phyloP scores from a whole-genome alignment of 2,329 filamentous ascomycete genomes.

The Sarocladium oryzae region DNA sequence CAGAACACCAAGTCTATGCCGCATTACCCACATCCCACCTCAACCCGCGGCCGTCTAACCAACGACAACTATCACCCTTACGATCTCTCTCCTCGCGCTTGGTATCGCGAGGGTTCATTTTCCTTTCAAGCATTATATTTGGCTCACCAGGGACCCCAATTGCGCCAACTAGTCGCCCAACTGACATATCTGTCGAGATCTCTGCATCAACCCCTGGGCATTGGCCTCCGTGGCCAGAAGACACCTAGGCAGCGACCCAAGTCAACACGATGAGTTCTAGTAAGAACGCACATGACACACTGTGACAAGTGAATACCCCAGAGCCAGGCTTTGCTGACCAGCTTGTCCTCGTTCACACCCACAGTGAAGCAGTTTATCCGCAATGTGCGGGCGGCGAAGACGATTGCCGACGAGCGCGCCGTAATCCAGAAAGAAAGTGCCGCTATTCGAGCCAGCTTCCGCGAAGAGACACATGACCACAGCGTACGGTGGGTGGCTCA shows the following conservation, averaged over 20 bases:
- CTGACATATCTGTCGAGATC: background rate
- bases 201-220: background rate
- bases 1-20: background rate
- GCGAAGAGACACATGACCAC: slow-evolving; percentile 91
- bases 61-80: background rate
- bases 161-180: background rate
- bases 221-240: slow-evolving; percentile 7
- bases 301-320: background rate
- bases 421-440: slow-evolving; percentile 99
- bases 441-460: slow-evolving; percentile 92
- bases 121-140: background rate
- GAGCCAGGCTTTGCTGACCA: background rate
- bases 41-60: background rate
- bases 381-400: slow-evolving; percentile 97
- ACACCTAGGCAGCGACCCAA: background rate
- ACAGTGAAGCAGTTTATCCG: slow-evolving; percentile 99
- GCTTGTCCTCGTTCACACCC: background rate
- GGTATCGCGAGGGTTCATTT: background rate
- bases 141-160: background rate
- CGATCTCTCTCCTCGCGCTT: background rate
- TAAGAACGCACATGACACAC: background rate
- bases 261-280: slow-evolving; percentile 13
- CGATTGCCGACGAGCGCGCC: slow-evolving; percentile 95
- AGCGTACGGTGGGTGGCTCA: slow-evolving; percentile 65
- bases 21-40: slow-evolving; percentile 6